A percentile compares a stretch with the other conserved stretches of the same genome.
Evolutionary conservation across 331 rosid species (phyloP).

Genomic region (Spiraea crenata): DNA sequence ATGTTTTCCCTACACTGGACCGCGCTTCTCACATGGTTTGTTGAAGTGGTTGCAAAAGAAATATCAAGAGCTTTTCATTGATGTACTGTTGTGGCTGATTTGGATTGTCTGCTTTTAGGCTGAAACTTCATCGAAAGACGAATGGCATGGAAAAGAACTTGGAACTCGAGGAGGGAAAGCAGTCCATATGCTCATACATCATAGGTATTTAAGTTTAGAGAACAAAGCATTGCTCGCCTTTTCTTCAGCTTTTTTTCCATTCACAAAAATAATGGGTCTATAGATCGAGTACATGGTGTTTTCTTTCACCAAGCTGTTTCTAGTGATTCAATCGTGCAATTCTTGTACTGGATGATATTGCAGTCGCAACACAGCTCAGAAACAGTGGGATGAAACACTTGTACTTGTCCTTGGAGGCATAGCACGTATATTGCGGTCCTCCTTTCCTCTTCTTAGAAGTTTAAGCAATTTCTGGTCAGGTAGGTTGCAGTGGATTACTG

Average conservation of each 20-base stretch:
- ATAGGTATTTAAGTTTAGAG: conserved; percentile 55
- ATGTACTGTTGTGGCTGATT: conserved; percentile 20
- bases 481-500: conserved; percentile 38
- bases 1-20: conserved; percentile 84
- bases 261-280: not conserved
- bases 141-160: conserved; percentile 97
- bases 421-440: conserved; percentile 85
- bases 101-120: conserved; percentile 53
- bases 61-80: conserved; percentile 15
- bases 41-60: conserved; percentile 27
- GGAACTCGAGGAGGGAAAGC: conserved; percentile 98
- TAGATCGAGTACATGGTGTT: not conserved
- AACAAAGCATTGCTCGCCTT: conserved; percentile 8
- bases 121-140: conserved; percentile 97
- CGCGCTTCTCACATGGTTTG: conserved; percentile 96
- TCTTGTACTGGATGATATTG: conserved; percentile 34
- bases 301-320: not conserved
- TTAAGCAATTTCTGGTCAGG: conserved; percentile 87
- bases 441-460: conserved; percentile 82
- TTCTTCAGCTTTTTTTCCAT: not conserved
- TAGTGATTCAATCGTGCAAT: not conserved
- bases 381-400: conserved; percentile 98
- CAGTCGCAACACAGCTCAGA: conserved; percentile 99
- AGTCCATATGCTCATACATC: conserved; percentile 98
- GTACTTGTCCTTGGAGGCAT: conserved; percentile 91